These are phyloP conservation scores for Colletotrichum navitas DNA, from an alignment of 2,329 filamentous ascomycete genomes.

Conservation along the genomic window DNA sequence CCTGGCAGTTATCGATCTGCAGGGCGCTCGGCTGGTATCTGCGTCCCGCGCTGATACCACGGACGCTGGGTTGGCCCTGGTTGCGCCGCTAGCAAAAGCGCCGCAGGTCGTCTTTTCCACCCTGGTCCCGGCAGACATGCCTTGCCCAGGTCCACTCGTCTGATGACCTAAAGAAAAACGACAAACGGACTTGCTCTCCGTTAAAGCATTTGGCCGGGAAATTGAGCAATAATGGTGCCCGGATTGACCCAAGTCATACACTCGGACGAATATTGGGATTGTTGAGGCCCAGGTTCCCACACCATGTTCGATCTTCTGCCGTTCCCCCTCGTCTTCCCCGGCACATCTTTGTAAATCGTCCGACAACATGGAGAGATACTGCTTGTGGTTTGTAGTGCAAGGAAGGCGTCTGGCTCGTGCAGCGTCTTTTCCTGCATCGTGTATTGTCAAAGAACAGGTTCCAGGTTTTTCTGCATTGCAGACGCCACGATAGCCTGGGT, in stretches of 20 bases:
- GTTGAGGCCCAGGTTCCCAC: slow-evolving; percentile 14
- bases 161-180: slow-evolving; percentile 14
- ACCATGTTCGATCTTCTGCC: slow-evolving; percentile 33
- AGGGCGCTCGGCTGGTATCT: slow-evolving; percentile 27
- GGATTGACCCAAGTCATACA: neutral
- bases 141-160: slow-evolving; percentile 20
- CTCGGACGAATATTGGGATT: neutral
- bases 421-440: neutral
- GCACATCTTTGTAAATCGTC: slow-evolving; percentile 20
- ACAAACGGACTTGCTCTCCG: neutral
- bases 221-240: neutral
- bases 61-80: slow-evolving; percentile 29
- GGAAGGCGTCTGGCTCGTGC: neutral
- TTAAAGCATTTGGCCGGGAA: neutral
- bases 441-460: neutral
- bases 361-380: slow-evolving; percentile 7
- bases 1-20: slow-evolving; percentile 18
- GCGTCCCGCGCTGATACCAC: slow-evolving; percentile 25
- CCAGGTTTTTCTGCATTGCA: slow-evolving; percentile 19
- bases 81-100: slow-evolving; percentile 17
- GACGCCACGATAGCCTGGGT: neutral
- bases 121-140: slow-evolving; percentile 27
- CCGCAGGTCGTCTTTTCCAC: slow-evolving; percentile 28
- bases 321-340: neutral
- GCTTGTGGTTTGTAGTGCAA: neutral